Evolutionary conservation across 2,329 filamentous ascomycete species (phyloP).

Genomic region (Aspergillus aculeatus): DNA sequence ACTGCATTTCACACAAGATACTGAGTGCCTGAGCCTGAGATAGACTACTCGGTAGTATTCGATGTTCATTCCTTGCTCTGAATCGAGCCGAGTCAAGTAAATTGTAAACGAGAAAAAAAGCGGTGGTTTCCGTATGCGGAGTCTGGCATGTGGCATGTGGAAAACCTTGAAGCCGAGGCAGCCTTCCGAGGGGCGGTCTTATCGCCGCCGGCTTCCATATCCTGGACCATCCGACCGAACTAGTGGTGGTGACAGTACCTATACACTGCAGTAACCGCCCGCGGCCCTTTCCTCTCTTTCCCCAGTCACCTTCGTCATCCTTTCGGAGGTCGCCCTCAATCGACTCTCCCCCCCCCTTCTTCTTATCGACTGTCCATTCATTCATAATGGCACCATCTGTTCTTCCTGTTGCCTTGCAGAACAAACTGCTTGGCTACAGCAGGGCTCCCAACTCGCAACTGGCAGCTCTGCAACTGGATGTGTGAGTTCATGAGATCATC

Average conservation of each 20-base stretch:
- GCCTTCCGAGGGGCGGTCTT: constrained; percentile 4
- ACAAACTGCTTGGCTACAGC: constrained; percentile 43
- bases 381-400: constrained; percentile 41
- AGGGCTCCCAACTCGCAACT: constrained; percentile 35
- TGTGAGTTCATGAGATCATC: constrained; percentile 35
- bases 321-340: constrained; percentile 8
- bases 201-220: constrained; percentile 6
- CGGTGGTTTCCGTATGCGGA: not conserved
- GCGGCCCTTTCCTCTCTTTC: constrained; percentile 10
- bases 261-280: too few species aligned
- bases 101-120: not conserved
- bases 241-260: too few species aligned
- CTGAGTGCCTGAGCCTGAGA: not conserved
- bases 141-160: constrained; percentile 5
- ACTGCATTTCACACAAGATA: constrained; percentile 18
- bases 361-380: not conserved
- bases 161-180: constrained; percentile 1
- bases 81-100: too few species aligned
- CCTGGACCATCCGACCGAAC: constrained; percentile 18
- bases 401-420: constrained; percentile 45
- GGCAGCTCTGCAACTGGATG: constrained; percentile 41
- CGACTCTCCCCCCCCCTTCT: not conserved
- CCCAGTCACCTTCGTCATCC: constrained; percentile 9
- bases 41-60: not conserved
- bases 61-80: not conserved